A percentile compares a stretch with the other conserved stretches of the same genome.
phyloP scores from a whole-genome alignment of 768 basidiomycete species.

The Auricularia sp. region DNA sequence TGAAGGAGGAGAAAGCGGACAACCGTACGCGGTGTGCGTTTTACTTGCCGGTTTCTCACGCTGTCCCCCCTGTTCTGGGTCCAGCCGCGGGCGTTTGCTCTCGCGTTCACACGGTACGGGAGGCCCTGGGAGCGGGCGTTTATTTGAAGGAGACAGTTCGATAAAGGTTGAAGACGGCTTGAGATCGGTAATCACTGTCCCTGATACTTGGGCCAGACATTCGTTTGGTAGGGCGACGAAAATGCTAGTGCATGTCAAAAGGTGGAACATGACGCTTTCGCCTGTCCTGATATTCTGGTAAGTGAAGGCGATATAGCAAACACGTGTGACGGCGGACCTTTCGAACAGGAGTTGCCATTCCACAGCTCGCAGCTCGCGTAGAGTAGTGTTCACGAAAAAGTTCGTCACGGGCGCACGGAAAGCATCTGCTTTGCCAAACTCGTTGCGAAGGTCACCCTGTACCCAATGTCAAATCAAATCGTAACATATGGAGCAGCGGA shows the following conservation, averaged over 20 bases:
- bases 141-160: not conserved
- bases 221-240: slow-evolving; percentile 74
- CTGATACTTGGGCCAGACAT: slow-evolving; percentile 76
- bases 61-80: not conserved
- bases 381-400: slow-evolving; percentile 62
- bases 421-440: slow-evolving; percentile 30
- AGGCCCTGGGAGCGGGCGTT: not conserved
- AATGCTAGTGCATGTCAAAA: slow-evolving; percentile 64
- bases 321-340: slow-evolving; percentile 31
- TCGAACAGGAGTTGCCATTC: slow-evolving; percentile 59
- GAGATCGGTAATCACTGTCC: slow-evolving; percentile 49
- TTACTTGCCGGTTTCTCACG: not conserved
- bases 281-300: slow-evolving; percentile 46
- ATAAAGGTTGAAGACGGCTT: slow-evolving; percentile 15
- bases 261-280: slow-evolving; percentile 61
- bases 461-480: not conserved
- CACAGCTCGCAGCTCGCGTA: slow-evolving; percentile 50
- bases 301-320: too few relatives aligned
- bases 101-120: not conserved
- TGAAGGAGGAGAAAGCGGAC: not conserved
- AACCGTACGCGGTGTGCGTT: not conserved
- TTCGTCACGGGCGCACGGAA: slow-evolving; percentile 40
- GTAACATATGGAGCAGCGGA: not conserved
- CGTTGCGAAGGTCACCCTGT: slow-evolving; percentile 14
- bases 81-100: not conserved